Evolutionary conservation across 73 alveolate genomes (phyloP), one percentile per base, ranked within the genome.

Genomic region (Paramecium sexaurelia): DNA sequence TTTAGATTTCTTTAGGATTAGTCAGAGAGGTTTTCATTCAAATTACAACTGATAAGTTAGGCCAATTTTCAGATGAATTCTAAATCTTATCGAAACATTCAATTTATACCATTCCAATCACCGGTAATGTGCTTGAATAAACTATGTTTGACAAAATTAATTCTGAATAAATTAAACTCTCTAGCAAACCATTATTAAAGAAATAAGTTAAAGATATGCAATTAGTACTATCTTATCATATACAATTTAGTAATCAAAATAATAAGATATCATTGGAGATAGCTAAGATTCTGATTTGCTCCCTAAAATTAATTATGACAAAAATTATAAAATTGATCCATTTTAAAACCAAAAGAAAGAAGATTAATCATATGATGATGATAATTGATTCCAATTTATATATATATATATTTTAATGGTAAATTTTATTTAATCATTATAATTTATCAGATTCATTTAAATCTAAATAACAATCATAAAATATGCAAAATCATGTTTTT

Each of bases 1-100:
- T 87, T 68, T 87, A 94, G 75, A 69, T 95, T n/a, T 96, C 98
- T 26, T 91, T 95, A 39, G 98, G 98, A 26, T 85, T 94, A 92
- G 90, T 41, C 3, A 96, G 95, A 90, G 93, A 85, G 19, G 92
- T 96, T 24, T 73, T 55, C 27, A 93, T 96, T 2, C 85, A 47
- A 45, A 55, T 96, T 39, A 19, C 51, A 15, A 45, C 98, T 1
- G 55, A 57, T 26, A 89, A 84, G 41, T 87, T 40, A 47, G 95
- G 97, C 69, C 82, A 85, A 51, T 82, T 96, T 71, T 55, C 83
- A 0, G 97, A 96, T 17, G 95, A 69, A 19, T 69, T 96, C 69
- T 73, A 96, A 61, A 91, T 96, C 6, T 89, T 94, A 22, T 94
- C 98, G 33, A 96, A 96, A 83, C 94, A 93, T 68, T 95, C 94